A percentile compares a stretch with the other conserved stretches of the same genome.
Evolutionary conservation across 192 early-diverging fungal species (phyloP).

Genomic region (Chytriomyces confervae): DNA sequence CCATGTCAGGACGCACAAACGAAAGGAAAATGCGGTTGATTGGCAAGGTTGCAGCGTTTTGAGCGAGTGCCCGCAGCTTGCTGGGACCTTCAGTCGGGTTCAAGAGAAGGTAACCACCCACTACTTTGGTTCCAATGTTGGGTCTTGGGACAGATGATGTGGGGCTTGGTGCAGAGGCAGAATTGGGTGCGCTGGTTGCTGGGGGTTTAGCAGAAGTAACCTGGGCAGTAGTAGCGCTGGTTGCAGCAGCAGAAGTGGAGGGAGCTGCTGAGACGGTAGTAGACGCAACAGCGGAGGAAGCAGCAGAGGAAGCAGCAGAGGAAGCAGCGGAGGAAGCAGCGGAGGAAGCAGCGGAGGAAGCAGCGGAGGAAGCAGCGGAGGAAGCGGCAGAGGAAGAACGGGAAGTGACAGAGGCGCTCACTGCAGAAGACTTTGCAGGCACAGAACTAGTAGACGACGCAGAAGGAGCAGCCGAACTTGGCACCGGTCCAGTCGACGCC

Average conservation of each 20-base stretch:
- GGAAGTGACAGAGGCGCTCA: background rate
- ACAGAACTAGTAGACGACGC: too few relatives aligned
- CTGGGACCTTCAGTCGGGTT: constrained; percentile 7
- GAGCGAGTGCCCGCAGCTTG: background rate
- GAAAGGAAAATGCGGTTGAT: constrained; percentile 14
- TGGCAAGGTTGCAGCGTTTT: background rate
- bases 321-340: background rate
- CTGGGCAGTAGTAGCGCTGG: background rate
- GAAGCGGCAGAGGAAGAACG: background rate
- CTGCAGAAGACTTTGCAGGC: background rate
- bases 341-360: background rate
- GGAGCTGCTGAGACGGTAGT: background rate
- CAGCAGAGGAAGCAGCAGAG: background rate
- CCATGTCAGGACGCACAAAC: constrained; percentile 11
- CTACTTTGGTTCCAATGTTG: background rate
- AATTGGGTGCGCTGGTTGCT: background rate
- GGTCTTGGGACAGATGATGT: background rate
- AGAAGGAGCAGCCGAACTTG: too few relatives aligned
- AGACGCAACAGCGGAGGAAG: background rate
- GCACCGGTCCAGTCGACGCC: background rate
- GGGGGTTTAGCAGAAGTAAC: background rate
- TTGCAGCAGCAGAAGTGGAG: background rate
- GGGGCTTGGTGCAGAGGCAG: background rate
- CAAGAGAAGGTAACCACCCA: constrained; percentile 5
- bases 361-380: background rate